phyloP scores from a whole-genome alignment of 2,329 filamentous ascomycete species.

The Talaromyces sp. region DNA sequence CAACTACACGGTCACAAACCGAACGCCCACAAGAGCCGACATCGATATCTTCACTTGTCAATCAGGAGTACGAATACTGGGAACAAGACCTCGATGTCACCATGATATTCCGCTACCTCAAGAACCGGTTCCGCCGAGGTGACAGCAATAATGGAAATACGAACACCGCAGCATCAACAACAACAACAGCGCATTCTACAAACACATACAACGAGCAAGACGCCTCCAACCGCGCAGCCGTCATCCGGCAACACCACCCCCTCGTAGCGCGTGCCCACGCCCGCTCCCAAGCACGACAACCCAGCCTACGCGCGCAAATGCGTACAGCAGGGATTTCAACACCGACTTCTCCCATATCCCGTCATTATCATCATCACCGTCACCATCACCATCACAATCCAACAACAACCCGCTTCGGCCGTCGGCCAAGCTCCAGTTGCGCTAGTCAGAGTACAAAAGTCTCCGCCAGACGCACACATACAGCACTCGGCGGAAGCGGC shows the following conservation, averaged over 20 bases:
- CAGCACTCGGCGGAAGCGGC: conserved; percentile 50
- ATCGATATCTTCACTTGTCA: conserved; percentile 32
- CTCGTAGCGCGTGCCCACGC: conserved; percentile 60
- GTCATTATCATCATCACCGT: conserved; percentile 21
- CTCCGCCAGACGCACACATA: conserved; percentile 54
- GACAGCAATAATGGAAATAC: conserved; percentile 43
- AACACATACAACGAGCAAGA: conserved; percentile 47
- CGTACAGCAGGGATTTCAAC: conserved; percentile 15
- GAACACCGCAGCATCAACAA: conserved; percentile 28
- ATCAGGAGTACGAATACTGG: conserved; percentile 71
- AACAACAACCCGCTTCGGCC: conserved; percentile 36
- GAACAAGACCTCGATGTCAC: conserved; percentile 85
- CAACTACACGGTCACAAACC: conserved; percentile 48
- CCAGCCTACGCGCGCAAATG: conserved; percentile 22
- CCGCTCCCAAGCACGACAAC: conserved; percentile 45
- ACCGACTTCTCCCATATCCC: conserved; percentile 30
- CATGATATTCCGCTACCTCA: conserved; percentile 84
- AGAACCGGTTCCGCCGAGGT: conserved; percentile 63
- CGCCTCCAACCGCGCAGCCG: conserved; percentile 68
- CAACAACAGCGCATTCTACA: conserved; percentile 22
- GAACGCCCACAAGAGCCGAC: conserved; percentile 25
- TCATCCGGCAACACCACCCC: conserved; percentile 84
- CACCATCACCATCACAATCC: too few relatives aligned
- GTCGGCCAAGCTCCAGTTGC: conserved; percentile 60
- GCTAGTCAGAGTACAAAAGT: conserved; percentile 81